These are phyloP conservation scores for Schizosaccharomyces octosporus DNA, from an alignment of 805 yeast species.

Conservation along the genomic window DNA sequence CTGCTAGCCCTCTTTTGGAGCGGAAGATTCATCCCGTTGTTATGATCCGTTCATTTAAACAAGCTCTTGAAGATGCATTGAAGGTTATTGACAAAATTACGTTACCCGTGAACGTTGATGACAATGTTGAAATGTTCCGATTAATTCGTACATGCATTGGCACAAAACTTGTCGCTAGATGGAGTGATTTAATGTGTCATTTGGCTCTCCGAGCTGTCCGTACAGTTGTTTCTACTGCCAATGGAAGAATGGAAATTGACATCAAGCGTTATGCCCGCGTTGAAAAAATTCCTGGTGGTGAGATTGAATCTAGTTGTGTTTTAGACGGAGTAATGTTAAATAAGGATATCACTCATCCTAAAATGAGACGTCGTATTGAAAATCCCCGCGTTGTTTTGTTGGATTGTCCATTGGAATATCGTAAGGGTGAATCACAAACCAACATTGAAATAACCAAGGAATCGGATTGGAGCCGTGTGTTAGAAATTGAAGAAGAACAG, in stretches of 20 bases:
- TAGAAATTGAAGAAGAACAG: conserved; percentile 95
- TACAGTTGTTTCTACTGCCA: conserved; percentile 40
- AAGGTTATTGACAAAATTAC: conserved; percentile 67
- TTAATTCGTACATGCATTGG: conserved; percentile 82
- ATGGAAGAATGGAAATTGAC: conserved; percentile 50
- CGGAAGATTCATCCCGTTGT: conserved; percentile 92
- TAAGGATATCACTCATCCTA: conserved; percentile 96
- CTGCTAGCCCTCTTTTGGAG: conserved; percentile 74
- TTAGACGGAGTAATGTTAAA: conserved; percentile 79
- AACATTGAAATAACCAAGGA: conserved; percentile 91
- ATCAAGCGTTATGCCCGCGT: conserved; percentile 77
- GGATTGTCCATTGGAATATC: conserved; percentile 93
- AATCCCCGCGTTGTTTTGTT: conserved; percentile 72
- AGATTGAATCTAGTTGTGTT: conserved; percentile 67
- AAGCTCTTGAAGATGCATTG: conserved; percentile 73
- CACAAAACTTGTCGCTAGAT: conserved; percentile 73
- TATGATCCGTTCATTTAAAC: conserved; percentile 78
- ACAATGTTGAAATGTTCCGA: conserved; percentile 68
- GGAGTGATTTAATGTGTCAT: conserved; percentile 79
- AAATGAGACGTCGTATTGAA: conserved; percentile 73
- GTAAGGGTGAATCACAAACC: conserved; percentile 96
- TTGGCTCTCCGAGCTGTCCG: conserved; percentile 72
- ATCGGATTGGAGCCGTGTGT: conserved; percentile 82
- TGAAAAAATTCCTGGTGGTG: conserved; percentile 96
- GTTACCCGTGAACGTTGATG: conserved; percentile 54